A percentile compares a stretch with the other conserved stretches of the same genome.
Evolutionary conservation across 148 eudicot species (phyloP).

Genomic region (Vaccinium darrowii): DNA sequence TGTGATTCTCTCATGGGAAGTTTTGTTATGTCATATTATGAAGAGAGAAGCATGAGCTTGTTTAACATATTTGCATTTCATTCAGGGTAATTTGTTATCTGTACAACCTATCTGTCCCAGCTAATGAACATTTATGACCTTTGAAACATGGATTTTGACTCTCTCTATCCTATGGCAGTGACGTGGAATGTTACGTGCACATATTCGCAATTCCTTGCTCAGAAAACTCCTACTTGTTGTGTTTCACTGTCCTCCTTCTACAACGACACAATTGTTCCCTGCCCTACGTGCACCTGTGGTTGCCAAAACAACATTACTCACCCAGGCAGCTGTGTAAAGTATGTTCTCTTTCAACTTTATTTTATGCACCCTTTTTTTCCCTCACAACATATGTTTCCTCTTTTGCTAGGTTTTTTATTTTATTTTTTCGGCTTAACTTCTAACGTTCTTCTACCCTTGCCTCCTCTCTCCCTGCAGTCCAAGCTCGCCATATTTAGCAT

Average conservation of each 20-base stretch:
- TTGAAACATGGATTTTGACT: not conserved
- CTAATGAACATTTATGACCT: not conserved
- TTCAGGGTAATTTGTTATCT: not conserved
- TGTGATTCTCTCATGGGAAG: not conserved
- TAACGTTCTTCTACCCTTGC: not conserved
- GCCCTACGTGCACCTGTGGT: constrained; percentile 55
- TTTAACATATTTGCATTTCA: not conserved
- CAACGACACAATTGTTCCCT: constrained; percentile 43
- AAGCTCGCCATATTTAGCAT: constrained; percentile 34
- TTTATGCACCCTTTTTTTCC: not conserved
- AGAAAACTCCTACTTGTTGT: constrained; percentile 48
- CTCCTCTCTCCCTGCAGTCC: constrained; percentile 20
- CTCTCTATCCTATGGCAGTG: constrained; percentile 25
- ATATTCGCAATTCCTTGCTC: constrained; percentile 49
- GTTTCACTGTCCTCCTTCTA: constrained; percentile 58
- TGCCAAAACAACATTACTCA: constrained; percentile 39
- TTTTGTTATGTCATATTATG: not conserved
- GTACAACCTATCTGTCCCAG: not conserved
- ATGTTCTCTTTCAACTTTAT: constrained; percentile 12
- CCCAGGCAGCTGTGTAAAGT: constrained; percentile 54
- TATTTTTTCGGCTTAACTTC: not conserved
- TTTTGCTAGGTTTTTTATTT: not conserved
- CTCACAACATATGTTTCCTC: not conserved
- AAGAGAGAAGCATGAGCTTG: not conserved
- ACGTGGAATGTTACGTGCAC: constrained; percentile 57